Conservation (phyloP, 495 filamentous ascomycete genomes). For the Pyronema omphalodes region DNA sequence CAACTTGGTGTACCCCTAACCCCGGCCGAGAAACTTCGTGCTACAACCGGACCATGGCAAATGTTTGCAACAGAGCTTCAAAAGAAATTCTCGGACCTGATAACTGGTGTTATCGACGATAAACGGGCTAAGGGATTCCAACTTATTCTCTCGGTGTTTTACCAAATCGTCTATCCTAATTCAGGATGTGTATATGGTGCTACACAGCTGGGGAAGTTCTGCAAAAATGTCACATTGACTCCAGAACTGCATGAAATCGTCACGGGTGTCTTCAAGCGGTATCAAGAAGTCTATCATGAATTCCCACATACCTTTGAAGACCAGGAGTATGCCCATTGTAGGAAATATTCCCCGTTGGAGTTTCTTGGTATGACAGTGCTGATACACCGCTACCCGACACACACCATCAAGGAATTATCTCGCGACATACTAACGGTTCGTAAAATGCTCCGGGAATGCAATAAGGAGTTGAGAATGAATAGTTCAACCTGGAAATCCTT, state of each 20-base stretch:
- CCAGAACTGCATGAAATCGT: conserved; percentile 9
- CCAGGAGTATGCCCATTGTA: conserved; percentile 18
- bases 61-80: conserved; percentile 27
- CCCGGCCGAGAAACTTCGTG: conserved; percentile 33
- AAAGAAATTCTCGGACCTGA: conserved; percentile 25
- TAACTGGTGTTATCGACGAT: conserved; percentile 24
- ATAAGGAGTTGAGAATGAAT: conserved; percentile 29
- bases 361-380: conserved; percentile 29
- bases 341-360: conserved; percentile 32
- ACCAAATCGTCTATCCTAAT: conserved; percentile 14
- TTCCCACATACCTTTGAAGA: conserved; percentile 21
- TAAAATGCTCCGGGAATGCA: conserved; percentile 22
- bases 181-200: conserved; percentile 15
- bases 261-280: conserved; percentile 12
- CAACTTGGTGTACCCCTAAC: conserved; percentile 31
- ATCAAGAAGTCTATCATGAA: conserved; percentile 15
- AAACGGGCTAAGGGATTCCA: conserved; percentile 26
- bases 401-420: conserved; percentile 24
- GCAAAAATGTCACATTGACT: conserved; percentile 8
- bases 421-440: conserved; percentile 29
- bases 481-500: conserved; percentile 25
- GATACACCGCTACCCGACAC: conserved; percentile 27
- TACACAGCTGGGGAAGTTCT: conserved; percentile 13
- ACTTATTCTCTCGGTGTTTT: conserved; percentile 19
- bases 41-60: conserved; percentile 31